Evolutionary conservation across 352 stramenopile species (phyloP).

Genomic region (Phytophthora crassamura): DNA sequence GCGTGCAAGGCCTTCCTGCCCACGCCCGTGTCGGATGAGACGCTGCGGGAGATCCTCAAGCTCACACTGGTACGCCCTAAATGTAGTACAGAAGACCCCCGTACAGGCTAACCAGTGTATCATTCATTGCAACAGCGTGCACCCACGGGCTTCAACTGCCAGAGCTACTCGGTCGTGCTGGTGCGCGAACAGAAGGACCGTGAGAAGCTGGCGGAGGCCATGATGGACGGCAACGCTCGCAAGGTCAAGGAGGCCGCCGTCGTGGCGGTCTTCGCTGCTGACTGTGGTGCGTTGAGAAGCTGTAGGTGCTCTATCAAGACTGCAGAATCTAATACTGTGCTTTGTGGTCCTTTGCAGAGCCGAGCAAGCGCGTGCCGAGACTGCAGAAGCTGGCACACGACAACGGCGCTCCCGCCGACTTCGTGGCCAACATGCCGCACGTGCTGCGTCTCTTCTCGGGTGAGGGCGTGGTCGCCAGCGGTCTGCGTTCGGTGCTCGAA

Average conservation of each 20-base stretch:
- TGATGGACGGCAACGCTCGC: constrained; percentile 76
- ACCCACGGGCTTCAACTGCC: constrained; percentile 83
- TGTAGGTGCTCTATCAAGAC: background rate
- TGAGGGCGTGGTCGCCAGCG: constrained; percentile 64
- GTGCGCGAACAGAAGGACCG: constrained; percentile 75
- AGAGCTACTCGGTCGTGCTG: constrained; percentile 82
- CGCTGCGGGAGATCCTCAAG: constrained; percentile 66
- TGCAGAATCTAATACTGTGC: background rate
- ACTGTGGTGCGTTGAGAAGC: constrained; percentile 53
- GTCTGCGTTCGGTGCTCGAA: constrained; percentile 63
- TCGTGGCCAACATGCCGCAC: constrained; percentile 67
- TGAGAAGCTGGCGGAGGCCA: constrained; percentile 70
- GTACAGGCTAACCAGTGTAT: background rate
- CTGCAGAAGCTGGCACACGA: constrained; percentile 77
- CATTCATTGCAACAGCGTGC: constrained; percentile 44
- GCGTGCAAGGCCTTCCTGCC: constrained; percentile 56
- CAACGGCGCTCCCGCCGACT: constrained; percentile 49
- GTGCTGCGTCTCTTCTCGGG: constrained; percentile 75
- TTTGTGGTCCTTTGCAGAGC: constrained; percentile 46
- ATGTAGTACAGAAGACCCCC: background rate
- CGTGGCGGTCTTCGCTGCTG: constrained; percentile 81
- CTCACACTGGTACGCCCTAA: constrained; percentile 56
- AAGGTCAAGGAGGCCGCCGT: constrained; percentile 84
- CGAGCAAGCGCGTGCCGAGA: constrained; percentile 68
- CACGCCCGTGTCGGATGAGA: constrained; percentile 54